These are phyloP conservation scores for Boletus bicolor DNA, from an alignment of 768 basidiomycete species.

Conservation along the genomic window DNA sequence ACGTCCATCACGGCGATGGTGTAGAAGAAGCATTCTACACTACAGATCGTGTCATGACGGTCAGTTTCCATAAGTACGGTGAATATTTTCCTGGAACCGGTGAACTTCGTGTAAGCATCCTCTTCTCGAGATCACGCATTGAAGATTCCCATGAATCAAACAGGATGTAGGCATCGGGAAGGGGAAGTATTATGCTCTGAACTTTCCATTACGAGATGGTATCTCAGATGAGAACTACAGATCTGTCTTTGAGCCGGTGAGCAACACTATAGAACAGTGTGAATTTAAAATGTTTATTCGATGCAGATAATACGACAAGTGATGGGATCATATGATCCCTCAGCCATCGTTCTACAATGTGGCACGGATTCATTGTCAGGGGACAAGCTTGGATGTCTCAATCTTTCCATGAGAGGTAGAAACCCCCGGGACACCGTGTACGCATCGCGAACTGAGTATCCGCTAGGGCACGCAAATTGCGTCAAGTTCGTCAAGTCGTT, in stretches of 20 bases:
- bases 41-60: conserved; percentile 98
- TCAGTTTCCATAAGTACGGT: conserved; percentile 97
- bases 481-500: conserved; percentile 97
- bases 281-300: neutral
- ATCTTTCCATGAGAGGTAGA: conserved; percentile 90
- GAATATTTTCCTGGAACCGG: conserved; percentile 99
- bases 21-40: conserved; percentile 99
- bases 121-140: neutral
- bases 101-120: conserved; percentile 72
- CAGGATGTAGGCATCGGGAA: conserved; percentile 93
- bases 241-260: conserved; percentile 90
- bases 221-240: conserved; percentile 95
- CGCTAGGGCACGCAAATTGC: conserved; percentile 89
- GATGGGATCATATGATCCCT: conserved; percentile 92
- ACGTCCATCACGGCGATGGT: conserved; percentile 98
- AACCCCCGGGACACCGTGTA: neutral
- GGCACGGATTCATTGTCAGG: conserved; percentile 96
- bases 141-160: conserved; percentile 10
- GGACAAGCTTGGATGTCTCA: conserved; percentile 93
- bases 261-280: conserved; percentile 25
- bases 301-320: conserved; percentile 87
- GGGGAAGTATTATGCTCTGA: conserved; percentile 90
- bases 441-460: neutral
- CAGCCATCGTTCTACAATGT: conserved; percentile 94
- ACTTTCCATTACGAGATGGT: conserved; percentile 93